Base-by-base conservation (phyloP, 805 yeast genomes). In the Scheffersomyces coipomensis region DNA sequence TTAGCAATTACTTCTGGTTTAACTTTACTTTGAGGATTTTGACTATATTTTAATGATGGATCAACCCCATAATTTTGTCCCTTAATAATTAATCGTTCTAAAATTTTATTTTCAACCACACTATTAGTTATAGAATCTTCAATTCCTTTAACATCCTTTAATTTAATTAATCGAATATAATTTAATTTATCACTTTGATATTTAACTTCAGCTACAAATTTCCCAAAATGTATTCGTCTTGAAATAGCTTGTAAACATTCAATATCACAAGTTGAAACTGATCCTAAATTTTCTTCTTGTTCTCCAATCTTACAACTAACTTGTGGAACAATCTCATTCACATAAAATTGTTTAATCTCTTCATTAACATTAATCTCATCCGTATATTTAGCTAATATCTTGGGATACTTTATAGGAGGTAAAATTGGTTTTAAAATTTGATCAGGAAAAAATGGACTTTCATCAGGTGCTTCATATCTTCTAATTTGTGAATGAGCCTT, bases 141-240 rank as follows among this genome's bases (percentile, higher is more conserved):
- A 35, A 93, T 83, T 0, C 91, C 96, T 10, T 69, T 66, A 5
- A 78, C 64, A 57, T 93, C 96, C 40, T 69, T 74, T 0, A 72
- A 77, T 45, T 67, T 58, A 49, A 93, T 93, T 50, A 89, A 64
- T 49, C 73, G 65, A 2, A 78, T 78, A 67, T 82, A 88, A 36
- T 60, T 61, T 35, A 77, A 86, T 25, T 69, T 73, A 44, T 90
- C 93, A 19, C 71, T 66, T 52, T 74, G 81, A 62, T 80, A 93
- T 64, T 93, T 93, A 33, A 96, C 85, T 60, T 93, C 99, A 4
- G 99, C 99, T 8, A 93, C 99, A 71, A 91, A 93, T 64, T 86
- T 87, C 35, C 99, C 99, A 65, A 91, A 93, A 64, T 93, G 99
- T 50, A 93, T 88, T 58, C 99, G 76, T 53, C 99, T 75, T 7